Evolutionary conservation across 495 filamentous ascomycete species (phyloP), one percentile per base, ranked within the genome.

Genomic region (Bathelium albidoporum): DNA sequence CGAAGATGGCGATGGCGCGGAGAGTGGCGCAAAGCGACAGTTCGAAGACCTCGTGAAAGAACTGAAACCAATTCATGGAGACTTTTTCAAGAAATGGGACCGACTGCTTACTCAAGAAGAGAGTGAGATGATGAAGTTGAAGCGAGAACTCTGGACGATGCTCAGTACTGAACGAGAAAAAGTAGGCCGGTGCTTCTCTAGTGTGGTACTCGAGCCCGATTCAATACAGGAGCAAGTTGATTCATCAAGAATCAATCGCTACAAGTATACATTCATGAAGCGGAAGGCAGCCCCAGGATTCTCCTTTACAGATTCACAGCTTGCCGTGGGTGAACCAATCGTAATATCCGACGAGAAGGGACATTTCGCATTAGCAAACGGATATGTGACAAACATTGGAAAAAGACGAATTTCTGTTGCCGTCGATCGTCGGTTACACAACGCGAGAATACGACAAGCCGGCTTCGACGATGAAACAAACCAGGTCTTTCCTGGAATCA

Each of bases 291-390:
- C 71, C 2, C 67, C 84, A 0, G 76, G 76, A 0, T 90, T 91
- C 68, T 94, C 89, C 1, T 97, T 97, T 71, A 70, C 87, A 0
- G 93, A 97, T 67, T 96, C 93, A 0, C 91, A 97, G 69, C 82
- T 98, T n/a, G 84, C 79, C 1, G 78, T 89, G 28, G 92, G 93
- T 36, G 94, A 98, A 70, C 93, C 94, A 1, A 87, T 96, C 52
- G 93, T 98, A 32, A 81, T 98, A n/a, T 97, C 94, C 1, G 94
- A 97, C 64, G 94, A 98, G 71, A 82, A 88, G 62, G 94, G 92
- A 0, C 94, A 98, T 71, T 97, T 92, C 76, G 93, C 93, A 4
- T 82, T 98, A 16, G 91, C 91, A 4, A 89, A 95, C 65, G 94
- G 94, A 14, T 98, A 88, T 71, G 88, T 96, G 7, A 86, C 87